Base-by-base conservation (phyloP, 1,284 basidiomycete genomes). In the Gastroboletus turbinatus region DNA sequence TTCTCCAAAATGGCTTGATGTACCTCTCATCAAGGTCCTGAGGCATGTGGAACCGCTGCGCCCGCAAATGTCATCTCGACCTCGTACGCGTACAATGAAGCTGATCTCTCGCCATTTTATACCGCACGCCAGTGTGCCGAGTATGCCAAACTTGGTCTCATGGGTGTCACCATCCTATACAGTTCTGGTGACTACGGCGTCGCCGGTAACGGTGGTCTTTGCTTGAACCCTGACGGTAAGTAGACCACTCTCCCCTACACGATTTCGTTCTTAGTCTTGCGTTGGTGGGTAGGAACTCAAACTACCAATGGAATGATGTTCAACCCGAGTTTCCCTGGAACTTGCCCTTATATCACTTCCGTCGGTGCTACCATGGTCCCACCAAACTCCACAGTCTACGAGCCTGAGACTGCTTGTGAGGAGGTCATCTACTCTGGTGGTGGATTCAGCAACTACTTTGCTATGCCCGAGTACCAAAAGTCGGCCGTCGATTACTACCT, bases 341-440 rank as follows among this genome's bases (percentile, higher is more conserved):
- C 74, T 0, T 85, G 83, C 61, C 84, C 84, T 4, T 86, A 76
- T 57, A 68, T 84, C 35, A 84, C 82, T 0, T 74, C 78, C 4
- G 77, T 85, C 42, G 83, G 83, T 39, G 83, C 81, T 13, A 84
- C 82, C 9, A 78, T 83, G 66, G 71, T 81, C 46, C 73, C 73
- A 40, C 71, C 74, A 2, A 73, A 73, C 32, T 63, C 72, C 10
- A 76, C 65, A 5, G 74, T 79, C 30, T 50, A 45, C 8, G 68
- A 67, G 0, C 74, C 74, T 6, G 79, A 81, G 57, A 59, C 29
- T 23, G 60, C 67, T 19, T 78, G 76, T 53, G 63, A 73, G 55
- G 67, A 73, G 51, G 72, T 73, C 19, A 70, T 72, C 46, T 77
- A 73, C 48, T 73, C 74, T 44, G 82, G 83, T 27, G 80, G 29